phyloP scores from a whole-genome alignment of 768 basidiomycete genomes.

The Pleurotus cornucopiae region DNA sequence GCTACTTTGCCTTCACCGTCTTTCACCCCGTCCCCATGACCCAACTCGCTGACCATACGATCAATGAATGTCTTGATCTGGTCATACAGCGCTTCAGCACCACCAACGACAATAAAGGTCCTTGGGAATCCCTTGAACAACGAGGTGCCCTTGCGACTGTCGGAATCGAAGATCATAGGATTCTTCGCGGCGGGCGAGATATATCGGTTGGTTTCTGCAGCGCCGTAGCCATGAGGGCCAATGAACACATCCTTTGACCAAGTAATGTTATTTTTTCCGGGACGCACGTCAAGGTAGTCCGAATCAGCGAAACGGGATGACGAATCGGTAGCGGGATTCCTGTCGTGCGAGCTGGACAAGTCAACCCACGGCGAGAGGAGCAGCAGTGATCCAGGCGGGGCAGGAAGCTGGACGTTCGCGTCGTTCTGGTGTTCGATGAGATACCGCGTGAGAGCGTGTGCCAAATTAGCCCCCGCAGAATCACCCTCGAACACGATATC shows the following conservation, averaged over 20 bases:
- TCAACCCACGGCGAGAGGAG: slow-evolving; percentile 59
- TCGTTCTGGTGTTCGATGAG: slow-evolving; percentile 44
- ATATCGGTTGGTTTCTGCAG: slow-evolving; percentile 45
- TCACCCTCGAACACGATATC: slow-evolving; percentile 71
- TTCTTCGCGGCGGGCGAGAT: slow-evolving; percentile 55
- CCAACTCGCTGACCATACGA: slow-evolving; percentile 49
- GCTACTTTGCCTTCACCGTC: slow-evolving; percentile 37
- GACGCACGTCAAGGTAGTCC: slow-evolving; percentile 33
- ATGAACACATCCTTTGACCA: slow-evolving; percentile 39
- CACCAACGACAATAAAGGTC: slow-evolving; percentile 57
- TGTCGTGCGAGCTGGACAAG: slow-evolving; percentile 32
- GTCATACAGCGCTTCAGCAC: slow-evolving; percentile 56
- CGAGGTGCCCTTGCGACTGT: slow-evolving; percentile 14
- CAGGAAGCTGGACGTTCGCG: slow-evolving; percentile 29
- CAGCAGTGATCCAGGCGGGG: slow-evolving; percentile 43
- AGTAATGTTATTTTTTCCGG: slow-evolving; percentile 10
- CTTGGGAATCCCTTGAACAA: slow-evolving; percentile 55
- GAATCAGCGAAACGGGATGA: slow-evolving; percentile 24
- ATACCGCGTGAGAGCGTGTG: slow-evolving; percentile 57
- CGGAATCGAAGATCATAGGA: slow-evolving; percentile 16
- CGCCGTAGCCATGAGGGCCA: slow-evolving; percentile 42
- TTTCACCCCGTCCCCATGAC: slow-evolving; percentile 33
- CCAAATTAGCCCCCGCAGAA: slow-evolving; percentile 76
- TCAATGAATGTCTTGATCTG: slow-evolving; percentile 39
- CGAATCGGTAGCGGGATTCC: slow-evolving; percentile 32